Evolutionary conservation across 176 grass and related monocot species (phyloP).

Genomic region (Oryza australiensis): DNA sequence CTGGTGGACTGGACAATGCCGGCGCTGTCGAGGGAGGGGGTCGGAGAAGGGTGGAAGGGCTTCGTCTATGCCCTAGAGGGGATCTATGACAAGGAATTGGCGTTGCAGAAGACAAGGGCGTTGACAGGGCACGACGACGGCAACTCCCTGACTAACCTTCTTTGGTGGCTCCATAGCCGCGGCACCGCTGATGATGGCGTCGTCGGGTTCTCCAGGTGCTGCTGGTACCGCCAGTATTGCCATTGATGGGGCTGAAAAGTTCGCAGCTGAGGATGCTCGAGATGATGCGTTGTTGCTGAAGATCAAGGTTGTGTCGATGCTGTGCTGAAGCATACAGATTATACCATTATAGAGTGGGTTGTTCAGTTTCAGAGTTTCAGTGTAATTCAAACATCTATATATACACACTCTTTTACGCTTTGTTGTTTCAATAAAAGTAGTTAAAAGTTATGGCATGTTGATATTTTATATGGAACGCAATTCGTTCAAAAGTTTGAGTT

Average conservation of each 20-base stretch:
- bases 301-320: background rate
- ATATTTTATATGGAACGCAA: background rate
- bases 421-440: background rate
- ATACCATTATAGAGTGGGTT: background rate
- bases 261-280: background rate
- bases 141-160: conserved; percentile 79
- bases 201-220: conserved; percentile 38
- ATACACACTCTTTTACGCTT: background rate
- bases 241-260: conserved; percentile 34
- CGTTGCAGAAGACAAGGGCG: conserved; percentile 55
- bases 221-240: conserved; percentile 90
- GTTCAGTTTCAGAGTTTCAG: background rate
- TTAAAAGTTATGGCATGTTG: background rate
- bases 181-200: conserved; percentile 9
- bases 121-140: conserved; percentile 64
- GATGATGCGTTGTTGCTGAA: background rate
- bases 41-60: conserved; percentile 90
- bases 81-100: conserved; percentile 63
- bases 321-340: background rate
- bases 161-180: conserved; percentile 95
- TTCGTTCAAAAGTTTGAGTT: background rate
- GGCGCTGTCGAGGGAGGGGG: conserved; percentile 66
- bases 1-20: conserved; percentile 76
- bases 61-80: conserved; percentile 89
- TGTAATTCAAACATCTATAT: background rate